Evolutionary conservation across 257 asterid genomes (phyloP).

Genomic region (Linaria vulgaris): DNA sequence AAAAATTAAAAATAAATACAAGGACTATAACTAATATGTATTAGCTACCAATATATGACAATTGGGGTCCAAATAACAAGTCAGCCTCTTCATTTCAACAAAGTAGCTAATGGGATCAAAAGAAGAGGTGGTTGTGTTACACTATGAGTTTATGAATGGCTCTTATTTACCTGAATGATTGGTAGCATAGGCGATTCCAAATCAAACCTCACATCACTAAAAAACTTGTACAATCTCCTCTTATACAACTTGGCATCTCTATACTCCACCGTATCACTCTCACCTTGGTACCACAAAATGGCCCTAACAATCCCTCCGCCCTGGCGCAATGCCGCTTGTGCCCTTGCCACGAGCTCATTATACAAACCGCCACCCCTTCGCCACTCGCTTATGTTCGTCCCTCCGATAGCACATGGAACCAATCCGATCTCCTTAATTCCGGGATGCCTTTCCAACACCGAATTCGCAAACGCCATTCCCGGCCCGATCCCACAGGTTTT

Average conservation of each 20-base stretch:
- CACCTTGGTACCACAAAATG: constrained; percentile 77
- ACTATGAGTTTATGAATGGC: too few species aligned
- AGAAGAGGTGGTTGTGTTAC: too few species aligned
- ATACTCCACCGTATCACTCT: constrained; percentile 41
- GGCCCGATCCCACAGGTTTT: constrained; percentile 81
- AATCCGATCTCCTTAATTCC: constrained; percentile 59
- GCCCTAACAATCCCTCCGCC: constrained; percentile 48
- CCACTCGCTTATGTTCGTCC: constrained; percentile 62
- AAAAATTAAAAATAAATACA: too few species aligned
- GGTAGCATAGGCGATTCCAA: constrained; percentile 36
- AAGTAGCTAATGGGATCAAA: too few species aligned
- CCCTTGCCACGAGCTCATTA: constrained; percentile 42
- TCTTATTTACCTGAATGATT: constrained; percentile 36
- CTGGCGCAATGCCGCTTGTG: constrained; percentile 36
- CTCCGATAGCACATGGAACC: constrained; percentile 80
- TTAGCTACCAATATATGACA: too few species aligned
- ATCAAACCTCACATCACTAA: constrained; percentile 44
- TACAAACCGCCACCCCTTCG: constrained; percentile 47
- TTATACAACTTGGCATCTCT: constrained; percentile 43
- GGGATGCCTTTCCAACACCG: constrained; percentile 32
- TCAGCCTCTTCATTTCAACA: too few species aligned
- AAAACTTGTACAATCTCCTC: constrained; percentile 38
- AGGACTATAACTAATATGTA: too few species aligned
- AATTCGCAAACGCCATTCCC: constrained; percentile 67
- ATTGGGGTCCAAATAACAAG: too few species aligned